Conservation (phyloP, 495 filamentous ascomycete species). For the Tetracladium marchalianum region DNA sequence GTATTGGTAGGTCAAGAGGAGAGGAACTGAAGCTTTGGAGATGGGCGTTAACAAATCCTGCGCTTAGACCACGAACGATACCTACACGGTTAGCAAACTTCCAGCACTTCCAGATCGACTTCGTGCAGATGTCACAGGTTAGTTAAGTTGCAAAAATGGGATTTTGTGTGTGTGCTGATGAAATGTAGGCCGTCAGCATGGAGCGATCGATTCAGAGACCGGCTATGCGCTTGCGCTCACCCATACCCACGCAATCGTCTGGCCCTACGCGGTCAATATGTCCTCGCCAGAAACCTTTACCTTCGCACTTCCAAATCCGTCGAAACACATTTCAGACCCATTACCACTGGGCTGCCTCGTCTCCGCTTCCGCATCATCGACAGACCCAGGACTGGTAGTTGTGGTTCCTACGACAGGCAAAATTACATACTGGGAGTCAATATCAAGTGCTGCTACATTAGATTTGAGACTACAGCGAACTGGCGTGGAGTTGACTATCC, state of each 20-base stretch:
- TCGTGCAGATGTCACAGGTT: slow-evolving; percentile 50
- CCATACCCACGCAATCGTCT: slow-evolving; percentile 69
- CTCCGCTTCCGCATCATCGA: slow-evolving; percentile 56
- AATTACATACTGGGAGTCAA: slow-evolving; percentile 89
- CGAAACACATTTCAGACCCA: slow-evolving; percentile 48
- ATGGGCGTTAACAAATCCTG: neutral
- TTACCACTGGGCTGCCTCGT: slow-evolving; percentile 76
- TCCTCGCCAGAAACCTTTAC: slow-evolving; percentile 59
- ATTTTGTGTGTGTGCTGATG: slow-evolving; percentile 10
- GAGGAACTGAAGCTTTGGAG: neutral
- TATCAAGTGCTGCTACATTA: slow-evolving; percentile 69
- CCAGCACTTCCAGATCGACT: slow-evolving; percentile 70
- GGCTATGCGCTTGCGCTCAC: slow-evolving; percentile 75
- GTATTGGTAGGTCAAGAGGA: slow-evolving; percentile 45
- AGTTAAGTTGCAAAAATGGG: slow-evolving; percentile 11
- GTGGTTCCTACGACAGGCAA: slow-evolving; percentile 75
- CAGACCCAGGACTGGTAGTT: slow-evolving; percentile 74
- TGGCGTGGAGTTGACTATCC: slow-evolving; percentile 63
- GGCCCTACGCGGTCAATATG: slow-evolving; percentile 67
- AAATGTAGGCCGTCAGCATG: slow-evolving; percentile 42
- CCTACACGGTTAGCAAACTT: slow-evolving; percentile 77
- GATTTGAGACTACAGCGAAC: slow-evolving; percentile 66
- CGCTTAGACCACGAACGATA: slow-evolving; percentile 70
- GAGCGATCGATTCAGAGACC: slow-evolving; percentile 51
- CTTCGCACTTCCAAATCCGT: slow-evolving; percentile 66